Evolutionary conservation across 371 early-diverging fungal genomes (phyloP).

Genomic region (Smittium culicis): DNA sequence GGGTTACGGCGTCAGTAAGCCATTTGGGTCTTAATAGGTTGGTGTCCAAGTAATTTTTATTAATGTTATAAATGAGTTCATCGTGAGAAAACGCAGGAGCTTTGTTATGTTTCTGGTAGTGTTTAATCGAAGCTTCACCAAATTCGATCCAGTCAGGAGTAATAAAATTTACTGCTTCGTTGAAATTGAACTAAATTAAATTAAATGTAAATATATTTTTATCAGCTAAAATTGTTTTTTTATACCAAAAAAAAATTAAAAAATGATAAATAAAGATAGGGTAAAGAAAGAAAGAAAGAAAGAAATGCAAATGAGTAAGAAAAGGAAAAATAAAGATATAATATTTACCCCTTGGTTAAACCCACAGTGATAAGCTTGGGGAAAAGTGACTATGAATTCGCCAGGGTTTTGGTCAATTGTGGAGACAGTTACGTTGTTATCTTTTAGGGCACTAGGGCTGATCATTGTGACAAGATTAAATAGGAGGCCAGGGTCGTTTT

Average conservation of each 20-base stretch:
- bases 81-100: slow-evolving; percentile 91
- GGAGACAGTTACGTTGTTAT: slow-evolving; percentile 60
- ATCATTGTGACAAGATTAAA: slow-evolving; percentile 86
- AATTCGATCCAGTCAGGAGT: slow-evolving; percentile 77
- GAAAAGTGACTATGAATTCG: slow-evolving; percentile 90
- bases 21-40: slow-evolving; percentile 16
- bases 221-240: no score
- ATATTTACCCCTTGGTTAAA: slow-evolving; percentile 72
- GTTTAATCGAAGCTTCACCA: slow-evolving; percentile 60
- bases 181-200: slow-evolving; percentile 73
- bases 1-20: slow-evolving; percentile 39
- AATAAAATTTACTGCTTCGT: slow-evolving; percentile 94
- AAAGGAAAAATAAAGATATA: no score
- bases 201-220: no score
- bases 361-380: slow-evolving; percentile 88
- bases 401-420: slow-evolving; percentile 81
- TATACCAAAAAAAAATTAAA: no score
- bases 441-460: slow-evolving; percentile 58
- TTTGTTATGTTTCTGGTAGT: slow-evolving; percentile 61
- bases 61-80: slow-evolving; percentile 57
- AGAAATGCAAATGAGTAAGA: no score
- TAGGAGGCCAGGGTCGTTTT: slow-evolving; percentile 77
- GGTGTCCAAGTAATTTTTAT: slow-evolving; percentile 25
- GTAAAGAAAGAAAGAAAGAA: no score
- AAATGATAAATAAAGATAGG: no score